Base-by-base conservation (phyloP, 495 filamentous ascomycete species). In the Aspergillus indologenus region DNA sequence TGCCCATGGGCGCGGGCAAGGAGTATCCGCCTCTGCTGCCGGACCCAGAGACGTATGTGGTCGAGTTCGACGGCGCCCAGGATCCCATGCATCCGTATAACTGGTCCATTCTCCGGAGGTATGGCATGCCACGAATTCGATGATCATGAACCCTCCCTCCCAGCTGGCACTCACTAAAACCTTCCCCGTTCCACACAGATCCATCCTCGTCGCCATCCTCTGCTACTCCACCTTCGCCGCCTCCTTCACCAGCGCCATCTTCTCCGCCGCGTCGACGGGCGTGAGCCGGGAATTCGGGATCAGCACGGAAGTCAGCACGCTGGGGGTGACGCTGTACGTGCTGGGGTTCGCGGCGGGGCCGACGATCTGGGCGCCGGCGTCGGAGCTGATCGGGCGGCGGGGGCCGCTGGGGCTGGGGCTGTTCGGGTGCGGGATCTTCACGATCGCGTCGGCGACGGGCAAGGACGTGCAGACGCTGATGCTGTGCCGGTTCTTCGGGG, bases 341-440 rank as follows among this genome's bases (percentile, higher is more conserved):
- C 60, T 87, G 1, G 84, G 79, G 0, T 81, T 79, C 52, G 72
- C 75, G 7, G 60, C 78, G 6, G 85, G 83, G 2, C 85, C 85
- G 8, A 58, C 81, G 0, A 57, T 85, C n/a, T 87, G 78, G 75
- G 83, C 78, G 1, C 92, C 92, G 0, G 71, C 88, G 15, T 92
- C 88, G 12, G 92, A 97, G 68, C 73, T 97, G 21, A 82, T 82
- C 60, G 92, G 92, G 21, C 66, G 82, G n/a, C 81, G 78, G 48
- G 65, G 63, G 62, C 85, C 85, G 2, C 65, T 88, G 6, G 76
- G 79, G 24, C 60, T 80, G 20, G 82, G 81, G 26, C 70, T 81
- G 46, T 57, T 82, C 19, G 67, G 76, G 21, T 83, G 83, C 46
- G 75, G 73, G 0, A 74, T 86, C 47, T 87, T 87, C 60, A 76